Percentiles rank a stretch among this genome's conserved stretches.
phyloP scores from a whole-genome alignment of 2,329 filamentous ascomycete species.

The Penicillium brevicompactum region DNA sequence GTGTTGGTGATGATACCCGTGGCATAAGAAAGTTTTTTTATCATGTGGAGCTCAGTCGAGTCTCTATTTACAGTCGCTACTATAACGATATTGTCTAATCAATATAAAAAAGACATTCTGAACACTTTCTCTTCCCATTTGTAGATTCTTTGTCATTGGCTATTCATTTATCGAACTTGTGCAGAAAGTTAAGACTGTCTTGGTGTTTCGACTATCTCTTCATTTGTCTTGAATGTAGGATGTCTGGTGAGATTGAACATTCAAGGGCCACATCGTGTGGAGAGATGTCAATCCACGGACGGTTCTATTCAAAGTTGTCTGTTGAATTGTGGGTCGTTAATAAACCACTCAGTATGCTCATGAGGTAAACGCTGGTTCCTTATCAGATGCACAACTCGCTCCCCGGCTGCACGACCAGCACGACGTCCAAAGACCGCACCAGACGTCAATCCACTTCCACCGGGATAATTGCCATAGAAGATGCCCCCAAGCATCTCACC shows the following conservation, averaged over 20 bases:
- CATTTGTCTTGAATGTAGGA: not conserved
- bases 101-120: constrained; percentile 12
- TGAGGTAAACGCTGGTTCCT: too few species aligned
- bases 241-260: too few species aligned
- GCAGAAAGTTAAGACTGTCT: not conserved
- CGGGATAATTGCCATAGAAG: constrained; percentile 66
- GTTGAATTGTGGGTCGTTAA: too few species aligned
- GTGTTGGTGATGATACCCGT: constrained; percentile 28
- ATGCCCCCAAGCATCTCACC: constrained; percentile 69
- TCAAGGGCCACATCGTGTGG: too few species aligned
- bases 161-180: not conserved
- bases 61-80: constrained; percentile 23
- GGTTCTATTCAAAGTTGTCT: too few species aligned
- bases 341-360: too few species aligned
- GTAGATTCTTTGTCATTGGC: not conserved
- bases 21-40: constrained; percentile 20
- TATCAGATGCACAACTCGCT: not conserved
- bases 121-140: not conserved
- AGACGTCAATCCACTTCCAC: constrained; percentile 63
- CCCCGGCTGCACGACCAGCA: constrained; percentile 27
- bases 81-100: constrained; percentile 25
- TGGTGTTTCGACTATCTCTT: not conserved
- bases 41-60: constrained; percentile 7
- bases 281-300: too few species aligned
- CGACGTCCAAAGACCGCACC: constrained; percentile 60